These are phyloP conservation scores for Emmonsia crescens DNA, from an alignment of 2,329 filamentous ascomycete genomes.

Conservation along the genomic window DNA sequence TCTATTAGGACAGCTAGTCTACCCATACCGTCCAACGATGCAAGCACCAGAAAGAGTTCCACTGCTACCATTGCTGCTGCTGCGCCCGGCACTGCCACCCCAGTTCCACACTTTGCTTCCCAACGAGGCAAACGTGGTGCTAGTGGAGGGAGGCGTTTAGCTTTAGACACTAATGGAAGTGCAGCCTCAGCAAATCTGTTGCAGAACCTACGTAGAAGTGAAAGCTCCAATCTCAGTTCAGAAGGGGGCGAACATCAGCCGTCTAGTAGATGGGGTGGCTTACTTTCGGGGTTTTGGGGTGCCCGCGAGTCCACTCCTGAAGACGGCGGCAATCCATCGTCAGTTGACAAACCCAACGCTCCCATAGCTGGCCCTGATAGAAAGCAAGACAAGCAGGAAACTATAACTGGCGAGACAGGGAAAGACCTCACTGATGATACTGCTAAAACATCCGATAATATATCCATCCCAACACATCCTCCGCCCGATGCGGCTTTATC, in stretches of 20 bases:
- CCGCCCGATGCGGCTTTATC: slow-evolving; percentile 13
- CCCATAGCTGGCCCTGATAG: background rate
- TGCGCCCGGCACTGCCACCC: slow-evolving; percentile 39
- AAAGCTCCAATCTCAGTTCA: slow-evolving; percentile 38
- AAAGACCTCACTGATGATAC: slow-evolving; percentile 15
- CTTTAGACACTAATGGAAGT: slow-evolving; percentile 27
- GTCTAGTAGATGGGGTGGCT: slow-evolving; percentile 43
- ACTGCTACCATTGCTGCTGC: slow-evolving; percentile 43
- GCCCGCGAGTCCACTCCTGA: slow-evolving; percentile 39
- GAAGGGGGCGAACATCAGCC: slow-evolving; percentile 38
- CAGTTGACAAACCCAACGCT: slow-evolving; percentile 4
- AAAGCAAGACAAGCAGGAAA: background rate
- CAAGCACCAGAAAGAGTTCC: slow-evolving; percentile 33
- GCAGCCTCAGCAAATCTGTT: slow-evolving; percentile 46
- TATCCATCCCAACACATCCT: slow-evolving; percentile 24
- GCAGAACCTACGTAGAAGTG: slow-evolving; percentile 43
- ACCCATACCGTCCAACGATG: slow-evolving; percentile 37
- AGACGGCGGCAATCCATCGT: slow-evolving; percentile 17
- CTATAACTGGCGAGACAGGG: background rate
- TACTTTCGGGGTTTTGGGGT: slow-evolving; percentile 48
- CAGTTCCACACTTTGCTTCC: slow-evolving; percentile 44
- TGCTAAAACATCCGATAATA: slow-evolving; percentile 23
- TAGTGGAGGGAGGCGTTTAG: slow-evolving; percentile 5
- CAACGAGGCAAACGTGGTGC: slow-evolving; percentile 18
- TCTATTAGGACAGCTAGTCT: slow-evolving; percentile 34